Base-by-base conservation (phyloP, 2,329 filamentous ascomycete species). In the Alternaria viburni region DNA sequence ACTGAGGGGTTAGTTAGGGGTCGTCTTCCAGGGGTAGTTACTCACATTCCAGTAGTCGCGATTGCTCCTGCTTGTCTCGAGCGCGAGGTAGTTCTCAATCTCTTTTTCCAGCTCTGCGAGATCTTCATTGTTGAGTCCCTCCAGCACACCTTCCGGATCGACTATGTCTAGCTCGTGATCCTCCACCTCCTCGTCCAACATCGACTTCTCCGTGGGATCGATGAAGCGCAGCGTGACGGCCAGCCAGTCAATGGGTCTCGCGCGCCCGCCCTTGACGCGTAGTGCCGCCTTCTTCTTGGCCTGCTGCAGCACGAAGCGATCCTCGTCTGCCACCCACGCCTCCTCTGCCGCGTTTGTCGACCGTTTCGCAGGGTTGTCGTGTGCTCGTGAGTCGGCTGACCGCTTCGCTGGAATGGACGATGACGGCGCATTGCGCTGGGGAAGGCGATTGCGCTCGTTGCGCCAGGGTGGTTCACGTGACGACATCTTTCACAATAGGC, bases 251-350 rank as follows among this genome's bases (percentile, higher is more conserved):
- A 98, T 95, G 10, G 95, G 92, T 76, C 93, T 94, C 59, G 95
- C 94, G 70, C 96, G 89, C 11, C 92, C 91, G 80, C 96, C 94
- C 71, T 93, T 92, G 49, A 98, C 93, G 44, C 96, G 91, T 71
- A 99, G 96, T 69, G 94, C 92, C 45, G 96, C 95, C 84, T 97
- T 98, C 84, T 96, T 98, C 86, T 98, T 99, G 50, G 95, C 91
- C 82, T 99, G 96, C 81, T 93, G 94, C 75, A 99, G 84, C 60
- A 98, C 96, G 76, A 99, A 99, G 68, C 91, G 90, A 83, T 99
- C 96, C 80, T 99, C 96, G 73, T 97, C 92, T 56, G 95, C 92
- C 19, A 98, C 92, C 86, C 96, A 99, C 21, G 83, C 83, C 60
- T 82, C 82, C 71, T 86, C 84, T 65, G 83, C 81, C 36, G 81